Percentiles rank a stretch among this genome's conserved stretches.
Evolutionary conservation across 306 rosid genomes (phyloP).

Genomic region (Begonia peltatifolia): DNA sequence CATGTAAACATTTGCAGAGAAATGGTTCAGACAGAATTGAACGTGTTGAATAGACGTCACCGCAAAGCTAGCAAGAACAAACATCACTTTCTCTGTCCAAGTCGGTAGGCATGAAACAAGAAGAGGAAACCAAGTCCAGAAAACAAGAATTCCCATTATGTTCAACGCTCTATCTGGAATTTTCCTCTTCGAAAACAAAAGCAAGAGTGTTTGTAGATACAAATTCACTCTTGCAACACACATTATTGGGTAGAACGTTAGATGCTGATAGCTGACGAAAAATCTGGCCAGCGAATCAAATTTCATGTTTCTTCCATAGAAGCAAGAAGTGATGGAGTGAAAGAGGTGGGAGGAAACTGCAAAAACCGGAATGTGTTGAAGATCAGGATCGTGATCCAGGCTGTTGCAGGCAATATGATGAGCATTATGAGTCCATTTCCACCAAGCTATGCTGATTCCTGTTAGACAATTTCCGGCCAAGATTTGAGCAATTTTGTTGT

Average conservation of each 20-base stretch:
- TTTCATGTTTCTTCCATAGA: conserved; percentile 18
- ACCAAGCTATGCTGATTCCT: conserved; percentile 35
- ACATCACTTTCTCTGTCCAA: conserved; percentile 19
- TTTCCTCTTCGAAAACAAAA: conserved; percentile 10
- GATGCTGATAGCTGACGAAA: conserved; percentile 21
- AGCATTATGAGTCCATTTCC: conserved; percentile 37
- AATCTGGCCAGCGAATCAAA: conserved; percentile 22
- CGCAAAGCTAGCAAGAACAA: conserved; percentile 19
- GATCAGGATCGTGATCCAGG: conserved; percentile 27
- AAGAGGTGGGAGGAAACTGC: conserved; percentile 15
- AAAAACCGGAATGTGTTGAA: conserved; percentile 26
- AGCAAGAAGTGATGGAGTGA: conserved; percentile 12
- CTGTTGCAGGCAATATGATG: conserved; percentile 31
- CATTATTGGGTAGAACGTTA: conserved; percentile 25
- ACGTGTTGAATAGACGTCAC: conserved; percentile 31
- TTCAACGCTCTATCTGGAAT: conserved; percentile 15
- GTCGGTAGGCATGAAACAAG: conserved; percentile 15
- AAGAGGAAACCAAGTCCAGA: conserved; percentile 28
- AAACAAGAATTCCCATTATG: conserved; percentile 20
- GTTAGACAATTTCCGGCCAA: conserved; percentile 24
- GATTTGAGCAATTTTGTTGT: conserved; percentile 17
- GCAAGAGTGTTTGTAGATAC: conserved; percentile 21
- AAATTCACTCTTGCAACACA: conserved; percentile 20
- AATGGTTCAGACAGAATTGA: conserved; percentile 37
- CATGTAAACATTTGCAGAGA: conserved; percentile 30